Conservation (phyloP, 768 basidiomycete genomes). For the Obba rivulosa region DNA sequence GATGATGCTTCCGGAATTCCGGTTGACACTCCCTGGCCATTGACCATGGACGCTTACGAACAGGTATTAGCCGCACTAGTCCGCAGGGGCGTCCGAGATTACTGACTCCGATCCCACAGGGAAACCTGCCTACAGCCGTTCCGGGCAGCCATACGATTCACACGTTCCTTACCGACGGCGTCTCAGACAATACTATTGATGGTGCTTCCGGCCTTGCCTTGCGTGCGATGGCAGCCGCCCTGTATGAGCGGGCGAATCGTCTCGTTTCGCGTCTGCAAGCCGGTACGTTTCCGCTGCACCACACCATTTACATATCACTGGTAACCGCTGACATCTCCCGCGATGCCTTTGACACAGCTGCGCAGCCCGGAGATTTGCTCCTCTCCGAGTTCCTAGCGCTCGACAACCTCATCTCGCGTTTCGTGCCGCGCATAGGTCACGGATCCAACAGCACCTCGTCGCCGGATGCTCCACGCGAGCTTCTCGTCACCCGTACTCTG, state of each 20-base stretch:
- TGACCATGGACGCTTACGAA: constrained; percentile 16
- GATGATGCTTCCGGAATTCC: constrained; percentile 2
- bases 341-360: constrained; percentile 5
- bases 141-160: constrained; percentile 6
- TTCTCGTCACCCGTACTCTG: constrained; percentile 16
- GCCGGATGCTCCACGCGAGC: constrained; percentile 11
- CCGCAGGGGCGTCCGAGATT: neutral
- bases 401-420: constrained; percentile 14
- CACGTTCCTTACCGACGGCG: constrained; percentile 5
- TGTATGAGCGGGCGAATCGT: constrained; percentile 15
- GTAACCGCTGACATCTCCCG: neutral
- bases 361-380: constrained; percentile 7
- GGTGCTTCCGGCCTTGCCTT: constrained; percentile 15
- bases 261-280: constrained; percentile 11
- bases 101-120: constrained; percentile 1
- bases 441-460: neutral
- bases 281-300: constrained; percentile 10
- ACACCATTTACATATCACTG: neutral
- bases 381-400: constrained; percentile 12
- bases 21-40: constrained; percentile 24
- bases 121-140: neutral
- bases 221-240: constrained; percentile 16
- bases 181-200: constrained; percentile 8
- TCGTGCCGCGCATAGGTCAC: constrained; percentile 9
- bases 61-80: constrained; percentile 7